Conservation (phyloP, 2,329 filamentous ascomycete genomes). For the Penicillium sp. region DNA sequence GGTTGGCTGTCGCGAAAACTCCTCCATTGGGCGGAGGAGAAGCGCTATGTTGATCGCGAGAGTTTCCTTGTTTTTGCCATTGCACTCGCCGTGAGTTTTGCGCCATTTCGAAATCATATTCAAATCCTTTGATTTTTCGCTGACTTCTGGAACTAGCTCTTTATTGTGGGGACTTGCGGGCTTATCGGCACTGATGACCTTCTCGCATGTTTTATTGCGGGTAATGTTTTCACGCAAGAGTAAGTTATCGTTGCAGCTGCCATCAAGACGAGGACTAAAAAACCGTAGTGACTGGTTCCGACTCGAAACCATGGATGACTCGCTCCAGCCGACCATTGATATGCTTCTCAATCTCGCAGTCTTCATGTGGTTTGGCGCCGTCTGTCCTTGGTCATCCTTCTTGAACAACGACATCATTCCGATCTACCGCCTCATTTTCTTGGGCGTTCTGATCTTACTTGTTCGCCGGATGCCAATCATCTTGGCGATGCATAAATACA, state of each 20-base stretch:
- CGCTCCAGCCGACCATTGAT: constrained; percentile 90
- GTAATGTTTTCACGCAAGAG: constrained; percentile 90
- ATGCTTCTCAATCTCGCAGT: constrained; percentile 90
- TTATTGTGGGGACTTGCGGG: constrained; percentile 85
- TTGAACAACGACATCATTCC: constrained; percentile 71
- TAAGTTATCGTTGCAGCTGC: constrained; percentile 39
- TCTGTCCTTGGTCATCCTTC: constrained; percentile 81
- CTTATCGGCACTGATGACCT: constrained; percentile 89
- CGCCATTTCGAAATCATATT: neutral
- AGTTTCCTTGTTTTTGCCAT: constrained; percentile 88
- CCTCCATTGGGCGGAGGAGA: constrained; percentile 82
- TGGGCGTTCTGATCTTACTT: constrained; percentile 78
- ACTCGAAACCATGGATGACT: constrained; percentile 85
- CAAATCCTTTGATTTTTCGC: neutral
- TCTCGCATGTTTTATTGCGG: constrained; percentile 88
- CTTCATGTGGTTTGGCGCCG: constrained; percentile 89
- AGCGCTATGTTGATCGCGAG: constrained; percentile 81
- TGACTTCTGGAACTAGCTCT: constrained; percentile 58
- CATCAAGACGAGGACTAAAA: constrained; percentile 22
- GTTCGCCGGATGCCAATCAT: constrained; percentile 80
- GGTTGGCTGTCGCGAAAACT: constrained; percentile 83
- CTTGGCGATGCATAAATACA: constrained; percentile 72
- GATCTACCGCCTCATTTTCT: constrained; percentile 71
- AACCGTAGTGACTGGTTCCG: constrained; percentile 82
- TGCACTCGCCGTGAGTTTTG: constrained; percentile 68